Conservation (phyloP, 306 rosid genomes). For the Rubus parviflorus region DNA sequence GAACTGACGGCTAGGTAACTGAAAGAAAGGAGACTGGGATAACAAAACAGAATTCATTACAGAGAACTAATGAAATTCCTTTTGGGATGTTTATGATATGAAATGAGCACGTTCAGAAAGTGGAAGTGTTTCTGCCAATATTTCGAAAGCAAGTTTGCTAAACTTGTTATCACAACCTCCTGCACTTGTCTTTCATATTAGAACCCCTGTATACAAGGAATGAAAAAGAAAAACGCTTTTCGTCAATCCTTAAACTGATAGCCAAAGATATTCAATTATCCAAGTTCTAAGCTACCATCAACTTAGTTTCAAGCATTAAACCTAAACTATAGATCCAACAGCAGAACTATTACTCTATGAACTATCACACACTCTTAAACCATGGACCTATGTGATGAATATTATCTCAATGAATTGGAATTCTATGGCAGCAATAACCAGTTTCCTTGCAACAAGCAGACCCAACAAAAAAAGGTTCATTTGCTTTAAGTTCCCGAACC, state of each 20-base stretch:
- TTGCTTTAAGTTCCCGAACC: not conserved
- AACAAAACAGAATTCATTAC: conserved; percentile 62
- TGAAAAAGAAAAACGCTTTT: too few species aligned
- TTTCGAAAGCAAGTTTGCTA: not conserved
- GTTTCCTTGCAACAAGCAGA: not conserved
- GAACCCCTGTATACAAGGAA: not conserved
- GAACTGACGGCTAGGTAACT: conserved; percentile 32
- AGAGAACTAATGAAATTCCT: conserved; percentile 12
- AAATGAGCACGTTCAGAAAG: not conserved
- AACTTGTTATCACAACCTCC: not conserved
- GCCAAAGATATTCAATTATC: not conserved
- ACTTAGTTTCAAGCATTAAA: not conserved
- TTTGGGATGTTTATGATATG: not conserved
- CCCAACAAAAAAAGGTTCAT: not conserved
- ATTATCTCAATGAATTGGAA: not conserved
- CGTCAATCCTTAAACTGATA: not conserved
- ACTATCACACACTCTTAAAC: not conserved
- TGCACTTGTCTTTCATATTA: not conserved
- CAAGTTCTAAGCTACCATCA: not conserved
- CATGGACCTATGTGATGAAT: not conserved
- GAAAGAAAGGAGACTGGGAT: conserved; percentile 30
- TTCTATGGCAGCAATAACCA: not conserved
- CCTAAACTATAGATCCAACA: not conserved
- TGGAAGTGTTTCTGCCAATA: not conserved
- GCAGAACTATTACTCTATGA: not conserved